Evolutionary conservation across 345 rosid genomes (phyloP).

Genomic region (Lumnitzera littorea): DNA sequence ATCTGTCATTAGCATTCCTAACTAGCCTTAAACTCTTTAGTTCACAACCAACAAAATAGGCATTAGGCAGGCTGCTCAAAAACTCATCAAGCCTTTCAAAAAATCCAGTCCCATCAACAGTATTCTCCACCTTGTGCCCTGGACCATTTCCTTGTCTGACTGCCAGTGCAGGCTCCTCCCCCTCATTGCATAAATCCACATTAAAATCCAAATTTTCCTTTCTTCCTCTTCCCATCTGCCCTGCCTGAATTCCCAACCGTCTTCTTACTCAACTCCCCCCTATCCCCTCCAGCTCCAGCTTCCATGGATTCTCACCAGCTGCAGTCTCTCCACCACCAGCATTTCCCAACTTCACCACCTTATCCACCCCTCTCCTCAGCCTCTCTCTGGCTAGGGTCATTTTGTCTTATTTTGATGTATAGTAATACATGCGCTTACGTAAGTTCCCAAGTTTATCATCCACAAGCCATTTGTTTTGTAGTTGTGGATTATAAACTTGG

Average conservation of each 20-base stretch:
- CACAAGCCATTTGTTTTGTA: too few relatives aligned
- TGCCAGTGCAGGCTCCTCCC: conserved; percentile 49
- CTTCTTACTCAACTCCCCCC: conserved; percentile 18
- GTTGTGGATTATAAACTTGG: too few relatives aligned
- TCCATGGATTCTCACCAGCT: conserved; percentile 6
- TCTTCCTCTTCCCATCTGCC: conserved; percentile 38
- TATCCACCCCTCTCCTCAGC: conserved; percentile 10
- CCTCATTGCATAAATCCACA: conserved; percentile 90
- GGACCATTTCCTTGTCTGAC: conserved; percentile 38
- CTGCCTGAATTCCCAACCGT: conserved; percentile 28
- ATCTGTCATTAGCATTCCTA: conserved; percentile 39
- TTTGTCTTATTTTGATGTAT: too few relatives aligned
- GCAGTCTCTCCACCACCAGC: conserved; percentile 11
- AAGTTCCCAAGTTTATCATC: too few relatives aligned
- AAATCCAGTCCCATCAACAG: conserved; percentile 70
- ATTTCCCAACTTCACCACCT: conserved; percentile 4
- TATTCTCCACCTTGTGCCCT: conserved; percentile 57
- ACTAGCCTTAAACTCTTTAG: conserved; percentile 71
- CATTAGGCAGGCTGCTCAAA: conserved; percentile 60
- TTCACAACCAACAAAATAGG: conserved; percentile 73
- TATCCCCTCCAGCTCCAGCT: conserved; percentile 1
- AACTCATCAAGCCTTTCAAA: conserved; percentile 97
- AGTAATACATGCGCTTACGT: too few relatives aligned
- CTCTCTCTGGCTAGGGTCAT: conserved; percentile 5
- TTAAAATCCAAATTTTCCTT: conserved; percentile 85